A percentile compares a stretch with the other conserved stretches of the same genome.
Evolutionary conservation across 176 grass and related monocot species (phyloP).

Genomic region (Tillandsia fasciculata): DNA sequence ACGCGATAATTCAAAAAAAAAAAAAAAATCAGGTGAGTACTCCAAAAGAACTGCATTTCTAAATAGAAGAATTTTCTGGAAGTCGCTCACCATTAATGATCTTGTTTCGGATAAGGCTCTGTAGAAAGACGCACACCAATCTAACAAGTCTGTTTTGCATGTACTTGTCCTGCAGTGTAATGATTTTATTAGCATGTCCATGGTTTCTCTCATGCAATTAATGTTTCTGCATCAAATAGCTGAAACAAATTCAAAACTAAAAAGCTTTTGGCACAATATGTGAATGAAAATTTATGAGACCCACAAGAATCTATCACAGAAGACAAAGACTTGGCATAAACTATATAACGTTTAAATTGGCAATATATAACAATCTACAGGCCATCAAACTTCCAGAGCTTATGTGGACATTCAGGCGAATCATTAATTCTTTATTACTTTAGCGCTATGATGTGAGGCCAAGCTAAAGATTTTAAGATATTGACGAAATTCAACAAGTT

Average conservation of each 20-base stretch:
- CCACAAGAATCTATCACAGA: background rate
- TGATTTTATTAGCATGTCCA: constrained; percentile 10
- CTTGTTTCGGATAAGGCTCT: constrained; percentile 94
- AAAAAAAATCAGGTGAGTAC: no score
- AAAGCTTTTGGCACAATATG: background rate
- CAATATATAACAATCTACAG: no score
- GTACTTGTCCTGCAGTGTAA: constrained; percentile 77
- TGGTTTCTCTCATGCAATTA: background rate
- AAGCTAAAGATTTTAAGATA: no score
- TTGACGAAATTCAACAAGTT: no score
- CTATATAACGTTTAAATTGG: background rate
- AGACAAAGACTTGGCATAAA: background rate
- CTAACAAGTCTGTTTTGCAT: constrained; percentile 98
- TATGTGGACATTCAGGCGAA: no score
- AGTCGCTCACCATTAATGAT: constrained; percentile 86
- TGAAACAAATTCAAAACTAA: background rate
- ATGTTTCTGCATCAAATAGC: background rate
- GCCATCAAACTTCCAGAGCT: no score
- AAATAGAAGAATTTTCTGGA: background rate
- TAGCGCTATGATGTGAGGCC: no score
- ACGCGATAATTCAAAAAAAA: no score
- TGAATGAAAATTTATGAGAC: background rate
- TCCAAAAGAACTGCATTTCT: background rate
- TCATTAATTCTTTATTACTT: no score
- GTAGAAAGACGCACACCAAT: constrained; percentile 92